A percentile compares a stretch with the other conserved stretches of the same genome.
These are phyloP conservation scores for Chaetoscypha palmicola DNA, from an alignment of 2,329 filamentous ascomycete species.

Conservation along the genomic window DNA sequence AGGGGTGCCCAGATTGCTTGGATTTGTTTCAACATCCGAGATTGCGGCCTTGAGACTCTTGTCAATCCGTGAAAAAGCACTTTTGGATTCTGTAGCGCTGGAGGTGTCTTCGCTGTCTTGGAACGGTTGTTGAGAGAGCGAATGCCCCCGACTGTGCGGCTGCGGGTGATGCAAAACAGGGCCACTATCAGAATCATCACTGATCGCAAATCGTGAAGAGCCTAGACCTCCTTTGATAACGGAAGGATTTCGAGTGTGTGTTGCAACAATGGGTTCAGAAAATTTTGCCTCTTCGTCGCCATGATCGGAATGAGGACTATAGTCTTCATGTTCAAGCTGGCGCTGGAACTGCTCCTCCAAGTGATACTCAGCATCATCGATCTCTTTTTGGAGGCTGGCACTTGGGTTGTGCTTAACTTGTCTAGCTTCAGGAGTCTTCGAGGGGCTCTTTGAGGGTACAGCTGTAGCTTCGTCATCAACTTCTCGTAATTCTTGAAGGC, in stretches of 20 bases:
- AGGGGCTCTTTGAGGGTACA: conserved; percentile 39
- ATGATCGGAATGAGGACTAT: conserved; percentile 52
- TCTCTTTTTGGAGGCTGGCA: conserved; percentile 72
- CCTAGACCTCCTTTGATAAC: conserved; percentile 21
- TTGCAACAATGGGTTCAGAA: conserved; percentile 12
- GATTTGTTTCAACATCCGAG: conserved; percentile 66
- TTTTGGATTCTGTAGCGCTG: conserved; percentile 22
- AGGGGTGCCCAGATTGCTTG: conserved; percentile 64
- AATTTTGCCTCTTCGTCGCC: conserved; percentile 20
- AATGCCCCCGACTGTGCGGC: conserved; percentile 67
- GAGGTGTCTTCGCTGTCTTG: conserved; percentile 45
- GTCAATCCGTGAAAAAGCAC: conserved; percentile 5
- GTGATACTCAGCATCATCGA: conserved; percentile 81
- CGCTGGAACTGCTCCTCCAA: conserved; percentile 72
- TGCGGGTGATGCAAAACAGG: conserved; percentile 63
- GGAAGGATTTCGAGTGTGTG: conserved; percentile 22
- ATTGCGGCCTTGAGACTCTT: conserved; percentile 37
- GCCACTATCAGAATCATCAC: conserved; percentile 43
- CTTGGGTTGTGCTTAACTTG: conserved; percentile 66
- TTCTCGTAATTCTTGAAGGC: conserved; percentile 67
- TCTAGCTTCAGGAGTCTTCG: conserved; percentile 50
- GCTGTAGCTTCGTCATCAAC: conserved; percentile 54
- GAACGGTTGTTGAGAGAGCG: conserved; percentile 60
- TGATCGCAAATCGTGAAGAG: conserved; percentile 38
- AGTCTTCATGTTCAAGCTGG: conserved; percentile 71